A percentile compares a stretch with the other conserved stretches of the same genome.
Conservation (phyloP, 495 filamentous ascomycete genomes). For the Cairneyella variabilis region DNA sequence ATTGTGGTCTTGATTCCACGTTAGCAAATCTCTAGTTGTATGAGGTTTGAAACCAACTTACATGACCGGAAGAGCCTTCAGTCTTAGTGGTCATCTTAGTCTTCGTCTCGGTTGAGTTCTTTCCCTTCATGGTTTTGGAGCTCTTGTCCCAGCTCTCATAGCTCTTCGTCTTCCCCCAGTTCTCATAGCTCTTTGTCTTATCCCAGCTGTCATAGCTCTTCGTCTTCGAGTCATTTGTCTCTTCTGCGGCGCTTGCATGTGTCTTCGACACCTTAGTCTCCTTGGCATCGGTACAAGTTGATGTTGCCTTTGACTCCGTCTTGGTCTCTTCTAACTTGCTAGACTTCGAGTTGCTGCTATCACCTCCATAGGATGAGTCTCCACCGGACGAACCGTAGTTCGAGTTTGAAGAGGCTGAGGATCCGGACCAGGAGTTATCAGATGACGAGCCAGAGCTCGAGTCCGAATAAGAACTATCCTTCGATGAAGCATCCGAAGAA, state of each 20-base stretch:
- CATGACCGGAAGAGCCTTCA: background rate
- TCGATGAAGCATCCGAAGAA: background rate
- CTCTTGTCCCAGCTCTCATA: no score
- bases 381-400: background rate
- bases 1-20: background rate
- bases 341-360: background rate
- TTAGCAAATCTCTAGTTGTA: background rate
- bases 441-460: no score
- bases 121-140: no score
- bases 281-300: background rate
- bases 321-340: background rate
- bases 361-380: slow-evolving; percentile 1
- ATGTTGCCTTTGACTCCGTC: background rate
- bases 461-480: no score
- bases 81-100: background rate
- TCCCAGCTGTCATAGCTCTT: background rate
- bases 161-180: no score
- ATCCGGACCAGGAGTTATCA: no score
- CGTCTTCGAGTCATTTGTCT: background rate
- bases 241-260: background rate
- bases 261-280: background rate
- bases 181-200: background rate
- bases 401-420: no score
- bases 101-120: background rate
- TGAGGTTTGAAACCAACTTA: background rate